Evolutionary conservation across 2,329 filamentous ascomycete genomes (phyloP).

Genomic region (Venturia pyrina): DNA sequence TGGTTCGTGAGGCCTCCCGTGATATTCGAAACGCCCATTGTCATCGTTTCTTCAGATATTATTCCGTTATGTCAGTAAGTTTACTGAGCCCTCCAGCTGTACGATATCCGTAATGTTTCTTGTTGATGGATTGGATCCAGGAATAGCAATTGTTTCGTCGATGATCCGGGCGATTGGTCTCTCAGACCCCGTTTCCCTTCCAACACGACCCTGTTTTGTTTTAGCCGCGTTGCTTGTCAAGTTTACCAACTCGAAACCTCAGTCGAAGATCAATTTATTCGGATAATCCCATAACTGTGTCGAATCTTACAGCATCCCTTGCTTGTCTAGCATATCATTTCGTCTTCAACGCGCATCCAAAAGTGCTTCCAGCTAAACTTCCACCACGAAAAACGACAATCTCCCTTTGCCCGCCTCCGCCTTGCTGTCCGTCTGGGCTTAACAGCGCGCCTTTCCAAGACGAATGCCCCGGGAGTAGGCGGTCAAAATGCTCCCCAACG

Average conservation of each 20-base stretch:
- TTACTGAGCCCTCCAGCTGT: not conserved
- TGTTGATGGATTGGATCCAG: not conserved
- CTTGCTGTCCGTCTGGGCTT: not conserved
- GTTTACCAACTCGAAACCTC: not conserved
- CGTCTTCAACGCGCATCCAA: not conserved
- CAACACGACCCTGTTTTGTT: not conserved
- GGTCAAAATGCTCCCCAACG: conserved; percentile 7
- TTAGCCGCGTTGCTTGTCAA: not conserved
- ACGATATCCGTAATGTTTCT: not conserved
- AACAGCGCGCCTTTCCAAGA: not conserved
- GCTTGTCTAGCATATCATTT: not conserved
- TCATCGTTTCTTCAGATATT: not conserved
- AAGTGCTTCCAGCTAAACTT: not conserved
- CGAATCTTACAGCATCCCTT: not conserved
- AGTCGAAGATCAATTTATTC: not conserved
- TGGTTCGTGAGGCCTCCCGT: not conserved
- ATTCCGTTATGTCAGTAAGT: not conserved
- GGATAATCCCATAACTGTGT: not conserved
- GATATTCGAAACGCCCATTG: not conserved
- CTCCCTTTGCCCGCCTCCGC: not conserved
- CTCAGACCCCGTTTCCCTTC: not conserved
- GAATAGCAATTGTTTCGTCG: not conserved
- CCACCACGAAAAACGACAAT: not conserved
- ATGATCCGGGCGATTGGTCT: not conserved
- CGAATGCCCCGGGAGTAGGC: not conserved